phyloP scores from a whole-genome alignment of 768 basidiomycete genomes.

The Mycena metata region DNA sequence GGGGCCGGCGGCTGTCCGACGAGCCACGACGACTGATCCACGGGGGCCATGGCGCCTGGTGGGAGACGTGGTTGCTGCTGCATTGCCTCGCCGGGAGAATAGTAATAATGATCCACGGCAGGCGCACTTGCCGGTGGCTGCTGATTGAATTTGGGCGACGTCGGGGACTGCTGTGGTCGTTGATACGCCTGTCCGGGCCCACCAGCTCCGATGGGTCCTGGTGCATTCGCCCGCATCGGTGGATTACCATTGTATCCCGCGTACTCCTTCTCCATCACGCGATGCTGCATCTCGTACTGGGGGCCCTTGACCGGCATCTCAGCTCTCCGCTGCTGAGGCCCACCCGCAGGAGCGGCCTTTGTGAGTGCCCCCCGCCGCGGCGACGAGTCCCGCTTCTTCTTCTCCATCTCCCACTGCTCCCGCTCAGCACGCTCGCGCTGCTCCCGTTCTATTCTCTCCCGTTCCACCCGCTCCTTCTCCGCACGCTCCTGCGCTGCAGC shows the following conservation, averaged over 20 bases:
- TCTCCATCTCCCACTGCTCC: conserved; percentile 59
- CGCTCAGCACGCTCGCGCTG: conserved; percentile 53
- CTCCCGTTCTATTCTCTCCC: conserved; percentile 58
- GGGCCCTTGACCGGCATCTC: conserved; percentile 92
- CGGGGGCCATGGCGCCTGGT: conserved; percentile 75
- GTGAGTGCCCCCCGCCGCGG: conserved; percentile 74
- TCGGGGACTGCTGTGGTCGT: conserved; percentile 46
- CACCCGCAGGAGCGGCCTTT: conserved; percentile 66
- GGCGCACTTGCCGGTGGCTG: conserved; percentile 28
- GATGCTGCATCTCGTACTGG: conserved; percentile 95
- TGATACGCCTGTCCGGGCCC: conserved; percentile 47
- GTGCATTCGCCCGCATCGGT: conserved; percentile 42
- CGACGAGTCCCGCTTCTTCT: conserved; percentile 69
- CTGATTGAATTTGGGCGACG: conserved; percentile 35
- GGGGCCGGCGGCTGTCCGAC: conserved; percentile 39
- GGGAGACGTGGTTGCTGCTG: conserved; percentile 61
- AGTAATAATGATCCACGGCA: conserved; percentile 54
- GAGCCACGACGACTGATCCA: conserved; percentile 50
- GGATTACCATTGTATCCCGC: conserved; percentile 58
- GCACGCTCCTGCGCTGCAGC: conserved; percentile 55
- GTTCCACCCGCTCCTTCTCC: conserved; percentile 58
- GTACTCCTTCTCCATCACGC: conserved; percentile 93
- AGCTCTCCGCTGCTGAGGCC: conserved; percentile 69
- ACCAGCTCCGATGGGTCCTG: conserved; percentile 40
- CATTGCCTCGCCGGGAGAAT: conserved; percentile 47